A percentile compares a stretch with the other conserved stretches of the same genome.
These are phyloP conservation scores for Lunasporangiospora selenospora DNA, from an alignment of 192 early-diverging fungal genomes.

Conservation along the genomic window DNA sequence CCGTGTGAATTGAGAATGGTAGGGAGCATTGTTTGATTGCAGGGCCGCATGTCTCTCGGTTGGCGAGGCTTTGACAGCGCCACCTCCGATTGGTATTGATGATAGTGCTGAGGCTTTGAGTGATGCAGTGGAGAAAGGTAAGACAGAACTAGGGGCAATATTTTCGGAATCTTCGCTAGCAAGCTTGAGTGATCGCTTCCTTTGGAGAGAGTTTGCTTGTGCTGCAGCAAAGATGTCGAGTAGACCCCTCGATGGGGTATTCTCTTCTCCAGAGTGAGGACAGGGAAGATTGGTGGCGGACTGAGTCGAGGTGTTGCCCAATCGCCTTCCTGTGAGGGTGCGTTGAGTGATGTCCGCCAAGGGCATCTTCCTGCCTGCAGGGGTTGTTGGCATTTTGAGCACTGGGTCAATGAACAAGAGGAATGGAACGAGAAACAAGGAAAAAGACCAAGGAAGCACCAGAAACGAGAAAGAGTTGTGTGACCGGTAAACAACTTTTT, in stretches of 20 bases:
- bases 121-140: background rate
- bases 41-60: background rate
- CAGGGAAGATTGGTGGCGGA: constrained; percentile 7
- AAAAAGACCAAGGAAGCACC: no score
- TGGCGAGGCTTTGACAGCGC: background rate
- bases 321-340: constrained; percentile 6
- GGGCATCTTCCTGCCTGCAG: constrained; percentile 10
- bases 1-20: constrained; percentile 7
- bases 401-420: no score
- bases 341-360: constrained; percentile 42
- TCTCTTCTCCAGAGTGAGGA: constrained; percentile 20
- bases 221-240: constrained; percentile 44
- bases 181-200: constrained; percentile 33
- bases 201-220: constrained; percentile 14
- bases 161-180: constrained; percentile 12
- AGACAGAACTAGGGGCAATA: background rate
- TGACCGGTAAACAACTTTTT: no score
- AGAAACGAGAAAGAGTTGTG: no score
- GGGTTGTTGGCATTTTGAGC: no score
- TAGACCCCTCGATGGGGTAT: constrained; percentile 17
- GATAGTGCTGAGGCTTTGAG: background rate
- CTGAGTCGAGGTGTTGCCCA: constrained; percentile 6
- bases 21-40: background rate
- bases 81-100: background rate
- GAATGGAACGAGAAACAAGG: no score